phyloP scores from a whole-genome alignment of 352 stramenopile species.

The Peronospora tabacina region DNA sequence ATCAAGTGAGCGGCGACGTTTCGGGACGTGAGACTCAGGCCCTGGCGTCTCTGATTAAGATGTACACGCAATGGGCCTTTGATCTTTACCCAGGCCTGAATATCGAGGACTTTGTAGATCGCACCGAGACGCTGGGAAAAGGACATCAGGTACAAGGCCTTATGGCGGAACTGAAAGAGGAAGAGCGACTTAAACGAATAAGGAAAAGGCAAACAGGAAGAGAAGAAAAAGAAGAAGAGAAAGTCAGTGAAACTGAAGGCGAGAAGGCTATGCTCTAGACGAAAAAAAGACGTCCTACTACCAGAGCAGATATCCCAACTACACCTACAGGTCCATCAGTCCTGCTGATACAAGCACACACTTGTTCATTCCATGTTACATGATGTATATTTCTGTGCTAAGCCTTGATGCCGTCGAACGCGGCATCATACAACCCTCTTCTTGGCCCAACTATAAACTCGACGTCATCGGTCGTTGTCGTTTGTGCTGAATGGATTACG shows the following conservation, averaged over 20 bases:
- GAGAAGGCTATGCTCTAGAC: constrained; percentile 19
- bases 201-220: constrained; percentile 10
- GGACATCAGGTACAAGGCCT: constrained; percentile 53
- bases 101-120: constrained; percentile 75
- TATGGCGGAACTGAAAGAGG: constrained; percentile 48
- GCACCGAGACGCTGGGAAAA: constrained; percentile 51
- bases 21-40: constrained; percentile 57
- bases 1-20: constrained; percentile 48
- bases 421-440: too few relatives aligned
- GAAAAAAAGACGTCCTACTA: not conserved
- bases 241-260: constrained; percentile 20
- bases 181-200: constrained; percentile 41
- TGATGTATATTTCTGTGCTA: too few relatives aligned
- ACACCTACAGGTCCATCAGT: too few relatives aligned
- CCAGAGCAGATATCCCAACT: too few relatives aligned
- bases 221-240: constrained; percentile 6
- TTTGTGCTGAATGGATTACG: too few relatives aligned
- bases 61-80: constrained; percentile 85
- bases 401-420: too few relatives aligned
- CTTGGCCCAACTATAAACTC: too few relatives aligned
- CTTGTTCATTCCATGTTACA: too few relatives aligned
- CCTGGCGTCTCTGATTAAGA: constrained; percentile 53
- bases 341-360: too few relatives aligned
- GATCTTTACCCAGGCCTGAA: constrained; percentile 75
- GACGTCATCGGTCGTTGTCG: too few relatives aligned